Conservation (phyloP, 2,329 filamentous ascomycete genomes). For the Penicillium sp. region DNA sequence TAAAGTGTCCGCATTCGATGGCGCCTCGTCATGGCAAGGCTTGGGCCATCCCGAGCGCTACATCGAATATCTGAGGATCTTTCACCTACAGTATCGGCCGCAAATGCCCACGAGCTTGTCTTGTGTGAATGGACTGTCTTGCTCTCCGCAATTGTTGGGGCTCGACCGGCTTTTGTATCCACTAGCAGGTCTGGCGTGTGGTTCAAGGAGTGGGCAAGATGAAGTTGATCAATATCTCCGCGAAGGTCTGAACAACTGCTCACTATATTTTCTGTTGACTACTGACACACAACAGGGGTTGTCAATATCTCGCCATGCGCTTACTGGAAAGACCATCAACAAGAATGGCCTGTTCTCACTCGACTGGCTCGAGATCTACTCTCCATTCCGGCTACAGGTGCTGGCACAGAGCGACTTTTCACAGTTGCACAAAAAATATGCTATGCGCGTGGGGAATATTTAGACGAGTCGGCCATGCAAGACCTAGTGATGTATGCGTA, state of each 20-base stretch:
- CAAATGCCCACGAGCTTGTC: conserved; percentile 1
- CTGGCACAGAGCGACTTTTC: too few relatives aligned
- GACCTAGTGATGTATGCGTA: too few relatives aligned
- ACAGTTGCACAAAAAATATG: too few relatives aligned
- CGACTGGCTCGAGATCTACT: too few relatives aligned
- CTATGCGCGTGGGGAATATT: too few relatives aligned
- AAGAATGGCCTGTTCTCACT: too few relatives aligned
- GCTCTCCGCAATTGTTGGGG: not conserved
- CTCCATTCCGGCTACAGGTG: too few relatives aligned
- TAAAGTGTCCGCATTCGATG: too few relatives aligned
- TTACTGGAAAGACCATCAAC: too few relatives aligned
- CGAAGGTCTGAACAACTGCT: not conserved
- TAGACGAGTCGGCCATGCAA: too few relatives aligned
- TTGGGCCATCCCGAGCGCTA: not conserved
- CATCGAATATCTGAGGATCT: not conserved
- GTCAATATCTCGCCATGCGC: not conserved
- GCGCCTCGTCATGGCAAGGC: not conserved
- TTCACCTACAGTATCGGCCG: conserved; percentile 1
- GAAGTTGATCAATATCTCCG: conserved; percentile 4
- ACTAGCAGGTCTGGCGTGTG: not conserved
- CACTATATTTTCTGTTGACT: not conserved
- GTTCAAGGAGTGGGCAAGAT: not conserved
- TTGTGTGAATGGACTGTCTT: not conserved
- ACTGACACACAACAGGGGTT: not conserved
- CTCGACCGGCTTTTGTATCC: not conserved